Evolutionary conservation across 139 green algal genomes (phyloP), one percentile per base, ranked within the genome.

Genomic region (Asterochloris sp.): DNA sequence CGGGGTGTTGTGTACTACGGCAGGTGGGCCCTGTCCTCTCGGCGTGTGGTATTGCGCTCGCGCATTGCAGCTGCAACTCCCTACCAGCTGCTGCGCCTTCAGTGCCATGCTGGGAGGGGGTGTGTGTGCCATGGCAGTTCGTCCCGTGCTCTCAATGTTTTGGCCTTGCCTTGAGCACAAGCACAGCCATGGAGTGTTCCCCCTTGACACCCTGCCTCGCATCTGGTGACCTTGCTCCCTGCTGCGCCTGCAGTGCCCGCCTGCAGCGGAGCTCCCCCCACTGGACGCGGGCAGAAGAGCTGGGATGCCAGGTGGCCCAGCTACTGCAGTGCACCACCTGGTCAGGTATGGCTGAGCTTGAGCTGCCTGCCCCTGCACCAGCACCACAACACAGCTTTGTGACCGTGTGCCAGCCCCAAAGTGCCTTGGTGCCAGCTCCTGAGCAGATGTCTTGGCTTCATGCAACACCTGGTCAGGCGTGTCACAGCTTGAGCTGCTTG

Each of bases 1-100:
- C 78, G 90, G 0, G 91, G 91, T 0, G 87, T 91, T 0, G 91
- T 95, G 21, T 95, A 95, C 83, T 95, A 95, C 69, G 91, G 91
- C 78, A 86, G 69, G 13, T 89, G 91, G 2, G 86, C 91, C 0
- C 82, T 95, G 80, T 54, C 38, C 6, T 54, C 38, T 54, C 6
- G 38, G 38, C 60, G 54, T 80, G 61, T 60, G 23, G 26, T n/a
- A 62, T 28, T 76, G 71, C n/a, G 19, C 15, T 76, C 27, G 24
- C 17, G n/a, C 71, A 24, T 27, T 76, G 23, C 69, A 13, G 12
- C 29, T 24, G 16, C 29, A 75, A 2, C 19, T 13, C 11, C n/a
- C 29, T 28, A 26, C 19, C 16, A 16, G 27, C 13, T 26, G 16
- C 69, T 28, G 19, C 28, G 16, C 19, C 13, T n/a, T n/a, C 69